Conservation (phyloP, 371 early-diverging fungal genomes). For the Mortierella sp. region DNA sequence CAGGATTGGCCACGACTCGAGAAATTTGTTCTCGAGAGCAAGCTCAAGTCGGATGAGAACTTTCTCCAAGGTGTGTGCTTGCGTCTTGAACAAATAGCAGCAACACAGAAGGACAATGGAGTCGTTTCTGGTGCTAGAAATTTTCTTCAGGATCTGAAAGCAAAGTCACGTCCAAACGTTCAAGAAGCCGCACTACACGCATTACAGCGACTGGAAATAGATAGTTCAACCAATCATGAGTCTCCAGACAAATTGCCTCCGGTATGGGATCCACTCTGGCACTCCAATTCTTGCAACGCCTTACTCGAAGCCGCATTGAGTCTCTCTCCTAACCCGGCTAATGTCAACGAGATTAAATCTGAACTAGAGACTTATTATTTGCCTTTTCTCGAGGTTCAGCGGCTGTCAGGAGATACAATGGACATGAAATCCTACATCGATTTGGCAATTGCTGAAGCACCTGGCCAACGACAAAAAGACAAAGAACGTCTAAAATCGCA, state of each 20-base stretch:
- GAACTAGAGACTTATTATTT: not conserved
- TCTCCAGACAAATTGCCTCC: not conserved
- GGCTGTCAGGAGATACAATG: conserved; percentile 23
- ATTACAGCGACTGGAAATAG: not conserved
- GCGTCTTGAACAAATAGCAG: not conserved
- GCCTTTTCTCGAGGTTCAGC: not conserved
- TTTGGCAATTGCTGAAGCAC: conserved; percentile 23
- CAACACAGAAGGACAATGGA: not conserved
- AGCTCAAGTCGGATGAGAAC: too few relatives aligned
- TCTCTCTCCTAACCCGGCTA: too few relatives aligned
- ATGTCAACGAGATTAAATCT: too few relatives aligned
- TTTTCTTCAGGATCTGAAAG: not conserved
- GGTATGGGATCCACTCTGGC: conserved; percentile 4
- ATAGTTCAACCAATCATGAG: not conserved
- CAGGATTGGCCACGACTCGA: too few relatives aligned
- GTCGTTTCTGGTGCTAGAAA: not conserved
- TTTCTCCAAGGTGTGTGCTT: too few relatives aligned
- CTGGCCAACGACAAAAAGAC: conserved; percentile 23
- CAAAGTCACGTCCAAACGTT: not conserved
- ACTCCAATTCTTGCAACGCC: conserved; percentile 4
- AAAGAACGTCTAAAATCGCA: conserved; percentile 8
- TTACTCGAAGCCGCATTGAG: conserved; percentile 17
- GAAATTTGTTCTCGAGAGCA: too few relatives aligned
- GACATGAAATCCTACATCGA: conserved; percentile 18
- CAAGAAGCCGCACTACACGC: not conserved